Evolutionary conservation across 352 stramenopile genomes (phyloP), one percentile per base, ranked within the genome.

Genomic region (Phytophthora kernoviae): DNA sequence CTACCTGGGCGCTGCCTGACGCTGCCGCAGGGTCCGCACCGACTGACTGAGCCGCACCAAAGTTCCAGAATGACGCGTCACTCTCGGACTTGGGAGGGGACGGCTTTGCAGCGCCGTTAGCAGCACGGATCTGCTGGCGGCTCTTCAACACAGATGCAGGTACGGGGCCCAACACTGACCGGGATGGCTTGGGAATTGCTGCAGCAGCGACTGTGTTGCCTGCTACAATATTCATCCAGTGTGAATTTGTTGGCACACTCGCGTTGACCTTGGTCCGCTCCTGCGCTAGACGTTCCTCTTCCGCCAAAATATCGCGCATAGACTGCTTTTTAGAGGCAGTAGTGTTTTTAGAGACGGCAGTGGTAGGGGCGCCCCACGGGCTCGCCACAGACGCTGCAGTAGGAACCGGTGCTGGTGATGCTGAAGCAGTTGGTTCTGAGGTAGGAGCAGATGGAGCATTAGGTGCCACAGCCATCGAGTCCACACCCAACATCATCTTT

Each of bases 401-500:
- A 18, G 37, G 10, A n/a, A 14, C 37, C 18, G 37, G 15, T 18
- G 37, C n/a, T 43, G 11, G 15, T 21, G 77, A 59, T 4, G 64
- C 60, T 40, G 68, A 11, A n/a, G 65, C 33, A 21, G 55, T 20
- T 21, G 71, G 45, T 59, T 58, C 22, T 21, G 57, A 12, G 18
- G 54, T 14, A 24, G 48, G 43, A 32, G 49, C 39, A 15, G 57
- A 44, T 14, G 56, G 30, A 43, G 37, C 24, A 36, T 56, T 52
- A n/a, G 68, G 24, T 41, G 48, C 22, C 27, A 62, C 63, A 34
- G 52, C 47, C 26, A 43, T 46, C 11, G 74, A 69, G n/a, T 82
- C 73, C 21, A 94, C 85, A 18, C 87, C 87, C 5, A 96, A 73
- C 87, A 96, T 96, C 79, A 93, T 92, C 68, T 96, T 96, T 22